Conservation (phyloP, 148 eudicot species). For the Rhododendron simsii region DNA sequence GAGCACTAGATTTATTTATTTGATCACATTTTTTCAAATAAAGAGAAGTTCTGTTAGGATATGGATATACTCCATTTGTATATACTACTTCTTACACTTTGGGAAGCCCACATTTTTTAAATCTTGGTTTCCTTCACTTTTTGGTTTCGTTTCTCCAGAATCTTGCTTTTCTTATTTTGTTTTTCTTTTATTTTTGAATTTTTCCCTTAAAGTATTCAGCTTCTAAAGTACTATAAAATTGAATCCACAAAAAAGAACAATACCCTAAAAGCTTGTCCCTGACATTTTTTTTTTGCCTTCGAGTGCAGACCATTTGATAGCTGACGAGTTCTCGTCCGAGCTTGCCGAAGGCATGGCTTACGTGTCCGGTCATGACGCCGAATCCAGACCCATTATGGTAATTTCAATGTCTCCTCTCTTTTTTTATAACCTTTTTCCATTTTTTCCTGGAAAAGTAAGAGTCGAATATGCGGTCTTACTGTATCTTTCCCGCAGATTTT, state of each 20-base stretch:
- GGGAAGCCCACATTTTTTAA: background rate
- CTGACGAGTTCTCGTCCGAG: conserved; percentile 95
- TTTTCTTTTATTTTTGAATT: background rate
- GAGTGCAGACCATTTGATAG: conserved; percentile 66
- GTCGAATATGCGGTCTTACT: background rate
- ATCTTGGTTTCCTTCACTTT: conserved; percentile 1
- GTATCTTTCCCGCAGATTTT: conserved; percentile 48
- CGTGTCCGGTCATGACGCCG: conserved; percentile 95
- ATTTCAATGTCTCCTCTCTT: background rate
- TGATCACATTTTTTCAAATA: background rate
- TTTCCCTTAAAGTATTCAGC: conserved; percentile 22
- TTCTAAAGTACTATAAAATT: background rate
- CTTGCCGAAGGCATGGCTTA: conserved; percentile 87
- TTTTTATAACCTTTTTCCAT: background rate
- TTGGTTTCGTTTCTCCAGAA: conserved; percentile 14
- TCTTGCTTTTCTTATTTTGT: conserved; percentile 14
- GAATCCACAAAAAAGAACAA: background rate
- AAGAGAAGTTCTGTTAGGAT: background rate
- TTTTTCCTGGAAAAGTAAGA: background rate
- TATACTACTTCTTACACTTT: background rate
- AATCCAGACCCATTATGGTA: conserved; percentile 82
- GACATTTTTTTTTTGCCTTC: background rate
- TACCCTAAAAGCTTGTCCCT: background rate
- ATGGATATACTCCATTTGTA: background rate
- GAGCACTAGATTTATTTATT: background rate